phyloP scores from a whole-genome alignment of 2,329 filamentous ascomycete species.

The Sclerotiophoma versabilis region DNA sequence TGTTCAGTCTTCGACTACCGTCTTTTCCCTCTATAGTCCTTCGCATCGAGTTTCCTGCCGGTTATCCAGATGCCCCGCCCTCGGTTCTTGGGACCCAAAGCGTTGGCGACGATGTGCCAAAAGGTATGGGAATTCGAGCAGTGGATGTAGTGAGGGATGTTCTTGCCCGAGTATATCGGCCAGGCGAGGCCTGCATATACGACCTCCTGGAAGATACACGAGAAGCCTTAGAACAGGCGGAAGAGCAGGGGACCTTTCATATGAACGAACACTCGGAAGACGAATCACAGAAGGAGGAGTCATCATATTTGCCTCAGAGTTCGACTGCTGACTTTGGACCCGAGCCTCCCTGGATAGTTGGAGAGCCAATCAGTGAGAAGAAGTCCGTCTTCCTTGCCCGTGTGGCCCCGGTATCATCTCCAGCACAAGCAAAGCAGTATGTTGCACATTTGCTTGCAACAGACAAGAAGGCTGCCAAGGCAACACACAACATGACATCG shows the following conservation, averaged over 20 bases:
- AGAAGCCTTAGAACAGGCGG: constrained; percentile 59
- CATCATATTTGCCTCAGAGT: constrained; percentile 3
- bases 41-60: constrained; percentile 70
- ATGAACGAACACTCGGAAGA: constrained; percentile 31
- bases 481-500: constrained; percentile 94
- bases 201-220: constrained; percentile 78
- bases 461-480: constrained; percentile 83
- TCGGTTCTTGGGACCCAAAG: constrained; percentile 79
- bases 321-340: constrained; percentile 38
- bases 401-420: constrained; percentile 71
- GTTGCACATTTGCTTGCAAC: constrained; percentile 78
- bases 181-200: constrained; percentile 84
- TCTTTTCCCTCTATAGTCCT: constrained; percentile 63
- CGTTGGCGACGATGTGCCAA: constrained; percentile 70
- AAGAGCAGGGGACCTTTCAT: constrained; percentile 38
- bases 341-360: constrained; percentile 74
- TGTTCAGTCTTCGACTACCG: constrained; percentile 68
- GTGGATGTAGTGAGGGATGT: constrained; percentile 73
- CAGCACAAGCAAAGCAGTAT: constrained; percentile 73
- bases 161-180: constrained; percentile 71
- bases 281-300: constrained; percentile 10
- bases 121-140: constrained; percentile 75
- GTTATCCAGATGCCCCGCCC: constrained; percentile 79
- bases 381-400: constrained; percentile 90
- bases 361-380: constrained; percentile 76